Evolutionary conservation across 1,284 basidiomycete species (phyloP), one percentile per base, ranked within the genome.

Genomic region (Ceratobasidium sp.): DNA sequence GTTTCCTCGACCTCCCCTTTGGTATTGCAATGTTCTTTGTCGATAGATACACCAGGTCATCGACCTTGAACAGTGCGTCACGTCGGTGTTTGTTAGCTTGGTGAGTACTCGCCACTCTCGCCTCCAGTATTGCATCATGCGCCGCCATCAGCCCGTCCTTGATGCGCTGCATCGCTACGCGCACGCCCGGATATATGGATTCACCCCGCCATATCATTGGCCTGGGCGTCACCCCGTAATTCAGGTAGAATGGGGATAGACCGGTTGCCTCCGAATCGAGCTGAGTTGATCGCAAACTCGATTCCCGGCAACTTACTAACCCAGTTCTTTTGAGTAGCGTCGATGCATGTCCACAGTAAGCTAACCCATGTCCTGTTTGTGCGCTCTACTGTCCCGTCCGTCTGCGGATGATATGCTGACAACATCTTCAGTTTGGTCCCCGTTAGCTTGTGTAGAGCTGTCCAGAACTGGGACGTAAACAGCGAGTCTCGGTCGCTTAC

Each of bases 401-500:
- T 86, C 75, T 89, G 81, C 0, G 87, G 88, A 73, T 89, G 87
- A 67, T 85, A 89, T 0, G 86, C 80, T 1, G 85, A 86, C 0
- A 86, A 88, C 84, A 89, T 84, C 2, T 80, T 78, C 0, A 88
- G 80, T 61, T 86, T 81, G 7, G 83, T 82, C 0, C 85, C 83
- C 0, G 85, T 81, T 0, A 87, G 80, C 26, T 80, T 66, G 71
- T 86, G 80, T 0, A 89, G 77, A 0, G 83, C 76, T 9, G 79
- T 82, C 87, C 88, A 90, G 79, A 89, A 86, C n/a, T 66, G 44
- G n/a, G 84, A 82, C 0, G 86, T 86, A 79, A 89, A 89, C 9
- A 86, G 79, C 0, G 83, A 80, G 76, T 89, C 87, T 3, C 85
- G 80, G 77, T 89, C 85, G 38, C 84, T 85, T 3, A 88, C 80